Base-by-base conservation (phyloP, 192 early-diverging fungal genomes). In the Coemansia interrupta region DNA sequence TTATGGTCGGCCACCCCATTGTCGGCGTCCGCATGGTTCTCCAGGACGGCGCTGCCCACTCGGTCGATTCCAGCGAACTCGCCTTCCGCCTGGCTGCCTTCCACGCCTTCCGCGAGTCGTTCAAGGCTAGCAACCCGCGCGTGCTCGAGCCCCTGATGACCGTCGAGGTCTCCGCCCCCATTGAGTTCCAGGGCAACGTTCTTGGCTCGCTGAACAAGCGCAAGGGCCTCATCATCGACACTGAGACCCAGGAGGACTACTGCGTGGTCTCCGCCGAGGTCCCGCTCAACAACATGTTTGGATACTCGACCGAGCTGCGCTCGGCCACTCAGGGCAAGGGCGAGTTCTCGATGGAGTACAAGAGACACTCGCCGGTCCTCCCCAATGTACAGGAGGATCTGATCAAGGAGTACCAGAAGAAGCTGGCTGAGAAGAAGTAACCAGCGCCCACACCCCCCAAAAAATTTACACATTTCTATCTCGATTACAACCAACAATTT, bases 251-350 rank as follows among this genome's bases (percentile, higher is more conserved):
- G 30, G 93, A 98, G 64, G 94, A 96, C 52, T 93, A 92, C 77
- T 90, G 95, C 48, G 86, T 87, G 18, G 83, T 92, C 24, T 78
- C 80, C 42, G 88, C 90, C 18, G 90, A 95, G 64, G 96, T 98
- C 23, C 90, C 94, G 4, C 74, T 98, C 60, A 98, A 98, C 78
- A 91, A 92, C 56, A 98, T 98, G 96, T 98, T 98, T 88, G 94
- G 94, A 18, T 95, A 95, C 72, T 93, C 94, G 46, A 92, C 93
- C 14, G 96, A 98, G 73, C 83, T 98, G 67, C 85, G 96, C 57
- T 89, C 88, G 32, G 84, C 85, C 54, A 92, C 93, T 17, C 87
- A 95, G 79, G 95, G 96, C 53, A 98, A 96, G 85, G 96, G 96
- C 29, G 96, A 98, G 83, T 98, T 95, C 77, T 83, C 88, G 24